Evolutionary conservation across 2,329 filamentous ascomycete genomes (phyloP).

Genomic region (Xylariaceae sp.): DNA sequence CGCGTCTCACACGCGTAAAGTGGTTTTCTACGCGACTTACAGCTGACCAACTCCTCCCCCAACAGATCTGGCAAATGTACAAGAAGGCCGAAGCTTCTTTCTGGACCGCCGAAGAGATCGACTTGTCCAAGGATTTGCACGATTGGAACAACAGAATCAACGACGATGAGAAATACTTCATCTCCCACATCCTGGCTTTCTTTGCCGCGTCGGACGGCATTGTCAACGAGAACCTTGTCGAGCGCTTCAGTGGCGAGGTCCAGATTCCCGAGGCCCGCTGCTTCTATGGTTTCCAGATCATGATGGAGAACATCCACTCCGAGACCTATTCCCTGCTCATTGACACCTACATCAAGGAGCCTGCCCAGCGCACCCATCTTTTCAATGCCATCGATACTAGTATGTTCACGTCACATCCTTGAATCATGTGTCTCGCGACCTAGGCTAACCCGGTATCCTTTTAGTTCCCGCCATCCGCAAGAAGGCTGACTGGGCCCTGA

Average conservation of each 20-base stretch:
- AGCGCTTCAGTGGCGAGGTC: slow-evolving; percentile 95
- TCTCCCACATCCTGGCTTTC: slow-evolving; percentile 98
- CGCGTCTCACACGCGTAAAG: slow-evolving; percentile 63
- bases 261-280: slow-evolving; percentile 97
- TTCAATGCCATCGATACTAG: slow-evolving; percentile 99
- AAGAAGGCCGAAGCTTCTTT: slow-evolving; percentile 99
- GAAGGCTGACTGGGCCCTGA: slow-evolving; percentile 97
- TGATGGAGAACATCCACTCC: slow-evolving; percentile 99
- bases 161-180: slow-evolving; percentile 95
- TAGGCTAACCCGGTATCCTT: slow-evolving; percentile 19
- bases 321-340: slow-evolving; percentile 99
- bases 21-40: slow-evolving; percentile 34
- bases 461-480: slow-evolving; percentile 90
- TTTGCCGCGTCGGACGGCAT: slow-evolving; percentile 98
- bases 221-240: slow-evolving; percentile 98
- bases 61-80: slow-evolving; percentile 99
- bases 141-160: slow-evolving; percentile 99
- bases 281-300: slow-evolving; percentile 99
- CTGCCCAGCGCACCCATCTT: slow-evolving; percentile 84
- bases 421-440: not conserved
- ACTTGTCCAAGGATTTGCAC: slow-evolving; percentile 96
- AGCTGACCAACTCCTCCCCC: slow-evolving; percentile 33
- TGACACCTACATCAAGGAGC: slow-evolving; percentile 98
- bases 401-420: slow-evolving; percentile 41
- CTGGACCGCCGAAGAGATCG: slow-evolving; percentile 99